Base-by-base conservation (phyloP, 768 basidiomycete species). In the Boletus insuetus region DNA sequence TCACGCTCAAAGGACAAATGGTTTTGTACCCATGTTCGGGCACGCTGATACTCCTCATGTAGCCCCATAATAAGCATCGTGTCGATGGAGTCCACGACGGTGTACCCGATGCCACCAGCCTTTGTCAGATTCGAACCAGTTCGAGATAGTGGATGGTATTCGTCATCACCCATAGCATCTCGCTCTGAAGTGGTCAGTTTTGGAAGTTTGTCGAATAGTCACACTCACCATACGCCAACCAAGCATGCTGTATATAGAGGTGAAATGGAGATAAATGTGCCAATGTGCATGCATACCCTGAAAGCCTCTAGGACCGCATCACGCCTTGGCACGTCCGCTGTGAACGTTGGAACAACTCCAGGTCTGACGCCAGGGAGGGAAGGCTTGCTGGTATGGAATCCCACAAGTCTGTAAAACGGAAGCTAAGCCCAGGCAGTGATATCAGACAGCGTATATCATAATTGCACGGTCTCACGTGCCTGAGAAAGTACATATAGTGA, bases 141-240 rank as follows among this genome's bases (percentile, higher is more conserved):
- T 46, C 79, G 78, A 49, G 80, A 80, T 22, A 98, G 79, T 0
- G 95, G 94, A 64, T 96, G 92, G 64, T 93, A 97, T 69, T 96
- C 91, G 74, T 97, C 94, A 53, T 80, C 80, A 2, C 94, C 94
- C 84, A 92, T 94, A 2, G 94, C 94, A 68, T 97, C 85, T 44
- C 83, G 75, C 74, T 94, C 93, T 94, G 73, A 42, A 29, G 47
- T 11, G 46, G 46, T 63, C 48, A 68, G 31, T 53, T 49, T 54
- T 46, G 50, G 46, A 49, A 49, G 46, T 13, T 39, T 9, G 49
- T 19, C 34, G 46, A 8, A 44, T n/a, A 8, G 19, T 55, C 70
- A 75, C 50, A 14, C 61, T 26, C 57, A 91, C 91, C 91, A 65
- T 95, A 95, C 29, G 91, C 88, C 55, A 64, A 68, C 91, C 92